Percentiles rank a stretch among this genome's conserved stretches.
Evolutionary conservation across 2,329 filamentous ascomycete genomes (phyloP).

Genomic region (Claviceps fusiformis): DNA sequence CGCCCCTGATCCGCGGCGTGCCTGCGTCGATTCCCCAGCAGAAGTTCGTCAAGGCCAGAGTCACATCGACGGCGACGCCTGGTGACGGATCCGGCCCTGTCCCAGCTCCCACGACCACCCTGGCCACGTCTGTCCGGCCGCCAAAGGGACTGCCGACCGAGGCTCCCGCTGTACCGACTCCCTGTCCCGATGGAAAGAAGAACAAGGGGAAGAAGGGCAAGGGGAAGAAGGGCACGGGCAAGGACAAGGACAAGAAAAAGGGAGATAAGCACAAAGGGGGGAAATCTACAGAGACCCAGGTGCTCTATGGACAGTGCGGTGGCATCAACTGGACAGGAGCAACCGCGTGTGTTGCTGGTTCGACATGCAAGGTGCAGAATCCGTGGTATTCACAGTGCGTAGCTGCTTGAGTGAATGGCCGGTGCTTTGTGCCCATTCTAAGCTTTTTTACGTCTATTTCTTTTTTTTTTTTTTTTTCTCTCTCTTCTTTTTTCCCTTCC

Average conservation of each 20-base stretch:
- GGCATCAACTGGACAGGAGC: neutral
- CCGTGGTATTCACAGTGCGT: constrained; percentile 2
- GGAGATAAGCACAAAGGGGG: neutral
- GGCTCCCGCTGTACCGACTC: too few species aligned
- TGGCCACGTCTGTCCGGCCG: neutral
- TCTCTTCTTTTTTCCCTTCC: too few species aligned
- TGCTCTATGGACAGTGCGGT: neutral
- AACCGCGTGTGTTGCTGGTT: neutral
- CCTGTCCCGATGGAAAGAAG: neutral
- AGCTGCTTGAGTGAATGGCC: neutral
- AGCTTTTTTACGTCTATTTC: too few species aligned
- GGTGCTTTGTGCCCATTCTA: neutral
- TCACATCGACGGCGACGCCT: constrained; percentile 6
- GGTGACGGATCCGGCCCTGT: neutral
- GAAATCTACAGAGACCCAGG: neutral
- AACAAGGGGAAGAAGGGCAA: neutral
- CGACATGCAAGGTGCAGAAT: neutral
- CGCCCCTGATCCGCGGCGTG: constrained; percentile 14
- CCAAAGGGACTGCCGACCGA: neutral
- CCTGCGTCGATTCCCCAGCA: constrained; percentile 15
- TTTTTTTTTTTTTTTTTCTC: too few species aligned
- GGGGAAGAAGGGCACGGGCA: neutral
- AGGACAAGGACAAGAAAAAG: neutral
- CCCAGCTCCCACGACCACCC: neutral
- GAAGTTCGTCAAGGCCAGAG: constrained; percentile 12